These are phyloP conservation scores for Myxozyma geophila DNA, from an alignment of 805 yeast species.

Conservation along the genomic window DNA sequence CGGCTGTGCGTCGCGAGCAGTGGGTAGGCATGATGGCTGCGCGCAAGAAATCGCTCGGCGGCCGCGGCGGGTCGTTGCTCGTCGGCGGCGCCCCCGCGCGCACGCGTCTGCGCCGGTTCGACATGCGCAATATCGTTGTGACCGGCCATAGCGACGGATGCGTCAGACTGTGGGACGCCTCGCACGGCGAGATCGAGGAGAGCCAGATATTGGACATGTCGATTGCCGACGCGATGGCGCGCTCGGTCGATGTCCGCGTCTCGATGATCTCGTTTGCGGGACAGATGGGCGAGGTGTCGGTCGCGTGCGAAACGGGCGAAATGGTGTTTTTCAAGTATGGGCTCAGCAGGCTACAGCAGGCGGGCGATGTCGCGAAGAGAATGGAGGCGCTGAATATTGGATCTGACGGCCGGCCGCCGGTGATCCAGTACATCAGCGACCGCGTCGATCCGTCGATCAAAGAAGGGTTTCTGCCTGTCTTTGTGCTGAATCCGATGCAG, in stretches of 20 bases:
- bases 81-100: slow-evolving; percentile 79
- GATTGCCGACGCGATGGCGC: slow-evolving; percentile 55
- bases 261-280: slow-evolving; percentile 72
- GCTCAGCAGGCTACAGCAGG: slow-evolving; percentile 46
- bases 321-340: slow-evolving; percentile 77
- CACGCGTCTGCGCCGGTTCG: slow-evolving; percentile 54
- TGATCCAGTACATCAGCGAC: slow-evolving; percentile 18
- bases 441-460: slow-evolving; percentile 22
- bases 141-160: slow-evolving; percentile 87
- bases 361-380: slow-evolving; percentile 17
- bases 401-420: slow-evolving; percentile 21
- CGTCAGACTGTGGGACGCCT: slow-evolving; percentile 79
- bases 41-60: slow-evolving; percentile 37
- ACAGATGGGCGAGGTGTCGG: slow-evolving; percentile 56
- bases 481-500: slow-evolving; percentile 50
- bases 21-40: slow-evolving; percentile 80
- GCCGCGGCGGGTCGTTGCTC: slow-evolving; percentile 49
- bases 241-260: slow-evolving; percentile 54
- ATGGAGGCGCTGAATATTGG: slow-evolving; percentile 8
- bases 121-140: slow-evolving; percentile 62
- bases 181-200: slow-evolving; percentile 69
- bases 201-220: slow-evolving; percentile 63
- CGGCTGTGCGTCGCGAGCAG: slow-evolving; percentile 62
- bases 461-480: slow-evolving; percentile 67
- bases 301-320: slow-evolving; percentile 70